Evolutionary conservation across 371 early-diverging fungal genomes (phyloP).

Genomic region (Coemansia sp.): DNA sequence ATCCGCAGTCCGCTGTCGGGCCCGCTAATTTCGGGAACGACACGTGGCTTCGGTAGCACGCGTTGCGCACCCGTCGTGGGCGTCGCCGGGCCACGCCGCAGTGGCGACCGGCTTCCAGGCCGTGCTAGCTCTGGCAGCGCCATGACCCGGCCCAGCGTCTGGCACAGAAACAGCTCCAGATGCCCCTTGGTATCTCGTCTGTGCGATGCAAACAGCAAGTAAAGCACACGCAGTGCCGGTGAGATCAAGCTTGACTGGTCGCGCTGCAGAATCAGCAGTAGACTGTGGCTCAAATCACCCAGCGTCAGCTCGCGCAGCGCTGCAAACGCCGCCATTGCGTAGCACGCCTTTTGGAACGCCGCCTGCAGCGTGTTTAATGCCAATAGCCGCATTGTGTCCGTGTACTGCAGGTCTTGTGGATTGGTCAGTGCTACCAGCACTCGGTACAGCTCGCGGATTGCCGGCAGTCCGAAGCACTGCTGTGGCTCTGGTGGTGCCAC

Average conservation of each 20-base stretch:
- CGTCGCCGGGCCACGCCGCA: constrained; percentile 8
- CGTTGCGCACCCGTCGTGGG: constrained; percentile 19
- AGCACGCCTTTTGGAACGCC: constrained; percentile 84
- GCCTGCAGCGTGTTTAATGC: constrained; percentile 77
- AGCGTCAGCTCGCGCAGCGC: constrained; percentile 69
- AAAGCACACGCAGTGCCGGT: constrained; percentile 49
- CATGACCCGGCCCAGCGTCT: constrained; percentile 50
- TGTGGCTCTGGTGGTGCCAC: neutral
- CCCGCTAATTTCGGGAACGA: neutral
- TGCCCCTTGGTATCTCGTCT: constrained; percentile 44
- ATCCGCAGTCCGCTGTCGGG: constrained; percentile 13
- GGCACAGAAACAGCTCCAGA: constrained; percentile 47
- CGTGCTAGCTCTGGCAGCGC: constrained; percentile 29
- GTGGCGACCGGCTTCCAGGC: constrained; percentile 28
- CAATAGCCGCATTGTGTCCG: constrained; percentile 89
- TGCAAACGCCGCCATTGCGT: constrained; percentile 70
- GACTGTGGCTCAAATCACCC: constrained; percentile 82
- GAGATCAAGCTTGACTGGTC: constrained; percentile 42
- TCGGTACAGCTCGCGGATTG: constrained; percentile 84
- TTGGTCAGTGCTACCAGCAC: constrained; percentile 88
- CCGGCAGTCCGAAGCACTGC: constrained; percentile 73
- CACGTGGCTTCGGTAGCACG: constrained; percentile 11
- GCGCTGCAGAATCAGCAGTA: constrained; percentile 70
- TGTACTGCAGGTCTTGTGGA: constrained; percentile 87
- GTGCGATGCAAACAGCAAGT: constrained; percentile 46